Evolutionary conservation across 306 rosid species (phyloP).

Genomic region (Corylus americana): DNA sequence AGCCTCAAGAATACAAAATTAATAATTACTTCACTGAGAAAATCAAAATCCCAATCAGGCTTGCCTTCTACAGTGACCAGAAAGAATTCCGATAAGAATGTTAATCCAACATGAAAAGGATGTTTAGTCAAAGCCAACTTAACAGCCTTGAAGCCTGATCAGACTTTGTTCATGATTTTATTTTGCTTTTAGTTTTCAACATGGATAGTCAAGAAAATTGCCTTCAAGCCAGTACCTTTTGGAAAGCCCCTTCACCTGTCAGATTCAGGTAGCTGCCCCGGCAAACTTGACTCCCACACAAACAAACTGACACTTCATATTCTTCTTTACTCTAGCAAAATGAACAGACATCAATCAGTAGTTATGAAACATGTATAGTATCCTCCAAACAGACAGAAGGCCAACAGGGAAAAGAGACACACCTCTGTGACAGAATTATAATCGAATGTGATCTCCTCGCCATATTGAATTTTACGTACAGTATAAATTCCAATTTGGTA

Average conservation of each 20-base stretch:
- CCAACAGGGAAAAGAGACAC: conserved; percentile 34
- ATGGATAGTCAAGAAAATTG: conserved; percentile 4
- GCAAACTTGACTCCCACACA: conserved; percentile 99
- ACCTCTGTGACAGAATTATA: conserved; percentile 99
- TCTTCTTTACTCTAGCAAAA: conserved; percentile 90
- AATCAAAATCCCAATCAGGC: conserved; percentile 6
- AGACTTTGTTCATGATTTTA: background rate
- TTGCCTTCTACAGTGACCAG: background rate
- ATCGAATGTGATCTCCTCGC: conserved; percentile 98
- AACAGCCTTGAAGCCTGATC: background rate
- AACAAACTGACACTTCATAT: conserved; percentile 96
- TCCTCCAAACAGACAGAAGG: conserved; percentile 4
- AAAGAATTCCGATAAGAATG: background rate
- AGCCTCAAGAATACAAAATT: conserved; percentile 1
- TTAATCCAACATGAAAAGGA: conserved; percentile 13
- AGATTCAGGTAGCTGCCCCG: conserved; percentile 97
- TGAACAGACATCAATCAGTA: conserved; percentile 28
- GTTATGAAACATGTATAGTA: background rate
- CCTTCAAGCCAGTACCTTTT: conserved; percentile 49
- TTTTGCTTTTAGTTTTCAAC: background rate
- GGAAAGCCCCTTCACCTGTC: conserved; percentile 96
- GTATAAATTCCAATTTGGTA: conserved; percentile 96
- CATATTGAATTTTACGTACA: conserved; percentile 73
- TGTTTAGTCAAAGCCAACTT: conserved; percentile 2
- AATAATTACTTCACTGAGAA: background rate